Percentiles rank a stretch among this genome's conserved stretches.
Conservation (phyloP, 176 grass and related monocot species). For the Guadua angustifolia region DNA sequence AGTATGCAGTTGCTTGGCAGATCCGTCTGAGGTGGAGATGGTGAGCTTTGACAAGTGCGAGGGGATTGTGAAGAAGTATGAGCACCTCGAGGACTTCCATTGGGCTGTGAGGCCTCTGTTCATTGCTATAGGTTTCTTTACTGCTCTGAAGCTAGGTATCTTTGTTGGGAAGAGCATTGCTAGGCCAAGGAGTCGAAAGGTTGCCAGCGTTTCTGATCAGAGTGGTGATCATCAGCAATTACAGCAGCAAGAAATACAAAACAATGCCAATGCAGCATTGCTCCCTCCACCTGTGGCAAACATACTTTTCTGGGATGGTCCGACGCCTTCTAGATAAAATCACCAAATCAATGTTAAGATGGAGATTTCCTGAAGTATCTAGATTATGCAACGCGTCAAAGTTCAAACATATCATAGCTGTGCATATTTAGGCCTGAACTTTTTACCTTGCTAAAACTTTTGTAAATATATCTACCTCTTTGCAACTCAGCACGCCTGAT, state of each 20-base stretch:
- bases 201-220: constrained; percentile 45
- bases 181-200: constrained; percentile 63
- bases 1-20: constrained; percentile 61
- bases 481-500: not conserved
- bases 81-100: constrained; percentile 93
- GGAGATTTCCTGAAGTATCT: constrained; percentile 6
- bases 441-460: not conserved
- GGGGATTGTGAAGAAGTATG: constrained; percentile 87
- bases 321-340: constrained; percentile 51
- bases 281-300: constrained; percentile 71
- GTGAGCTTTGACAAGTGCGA: constrained; percentile 85
- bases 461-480: constrained; percentile 20
- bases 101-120: constrained; percentile 88
- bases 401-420: not conserved
- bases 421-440: constrained; percentile 45
- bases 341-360: not conserved
- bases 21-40: constrained; percentile 81
- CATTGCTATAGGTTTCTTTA: constrained; percentile 75
- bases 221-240: constrained; percentile 40
- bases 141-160: constrained; percentile 67
- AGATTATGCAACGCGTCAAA: not conserved
- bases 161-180: constrained; percentile 59
- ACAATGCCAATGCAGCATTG: constrained; percentile 45
- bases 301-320: constrained; percentile 67
- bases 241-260: constrained; percentile 41